Evolutionary conservation across 2,329 filamentous ascomycete genomes (phyloP).

Genomic region (Colletotrichum coccodes): DNA sequence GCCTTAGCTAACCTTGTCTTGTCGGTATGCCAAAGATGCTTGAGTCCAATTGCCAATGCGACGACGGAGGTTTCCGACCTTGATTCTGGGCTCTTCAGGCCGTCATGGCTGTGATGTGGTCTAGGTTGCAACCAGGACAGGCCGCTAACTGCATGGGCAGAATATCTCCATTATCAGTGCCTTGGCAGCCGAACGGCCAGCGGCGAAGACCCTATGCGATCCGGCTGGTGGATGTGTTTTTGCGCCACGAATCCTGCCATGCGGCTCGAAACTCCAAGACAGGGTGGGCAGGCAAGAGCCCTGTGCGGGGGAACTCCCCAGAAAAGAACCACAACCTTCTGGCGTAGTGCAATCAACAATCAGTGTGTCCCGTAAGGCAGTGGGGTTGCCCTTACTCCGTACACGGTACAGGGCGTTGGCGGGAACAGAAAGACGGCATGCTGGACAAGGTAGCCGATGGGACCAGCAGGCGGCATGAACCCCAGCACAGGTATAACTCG

Average conservation of each 20-base stretch:
- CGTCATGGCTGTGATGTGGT: not conserved
- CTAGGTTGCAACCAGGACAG: conserved; percentile 2
- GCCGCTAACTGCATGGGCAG: not conserved
- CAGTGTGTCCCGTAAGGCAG: not conserved
- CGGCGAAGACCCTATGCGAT: not conserved
- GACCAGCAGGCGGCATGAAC: not conserved
- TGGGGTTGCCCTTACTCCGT: not conserved
- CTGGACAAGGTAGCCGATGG: not conserved
- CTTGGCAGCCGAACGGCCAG: not conserved
- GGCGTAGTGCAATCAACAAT: not conserved
- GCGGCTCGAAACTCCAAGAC: not conserved
- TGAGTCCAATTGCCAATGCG: not conserved
- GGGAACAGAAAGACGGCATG: too few relatives aligned
- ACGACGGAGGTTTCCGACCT: conserved; percentile 7
- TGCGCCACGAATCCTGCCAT: conserved; percentile 1
- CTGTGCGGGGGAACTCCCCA: not conserved
- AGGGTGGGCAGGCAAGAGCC: not conserved
- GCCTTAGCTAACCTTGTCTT: not conserved
- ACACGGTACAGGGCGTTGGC: too few relatives aligned
- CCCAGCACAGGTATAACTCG: not conserved
- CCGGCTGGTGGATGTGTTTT: not conserved
- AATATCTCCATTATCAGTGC: conserved; percentile 6
- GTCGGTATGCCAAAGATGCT: not conserved
- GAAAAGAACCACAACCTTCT: not conserved
- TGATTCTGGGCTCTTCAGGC: not conserved